Evolutionary conservation across 208 protist species (phyloP).

Genomic region (Acanthamoeba healyi): DNA sequence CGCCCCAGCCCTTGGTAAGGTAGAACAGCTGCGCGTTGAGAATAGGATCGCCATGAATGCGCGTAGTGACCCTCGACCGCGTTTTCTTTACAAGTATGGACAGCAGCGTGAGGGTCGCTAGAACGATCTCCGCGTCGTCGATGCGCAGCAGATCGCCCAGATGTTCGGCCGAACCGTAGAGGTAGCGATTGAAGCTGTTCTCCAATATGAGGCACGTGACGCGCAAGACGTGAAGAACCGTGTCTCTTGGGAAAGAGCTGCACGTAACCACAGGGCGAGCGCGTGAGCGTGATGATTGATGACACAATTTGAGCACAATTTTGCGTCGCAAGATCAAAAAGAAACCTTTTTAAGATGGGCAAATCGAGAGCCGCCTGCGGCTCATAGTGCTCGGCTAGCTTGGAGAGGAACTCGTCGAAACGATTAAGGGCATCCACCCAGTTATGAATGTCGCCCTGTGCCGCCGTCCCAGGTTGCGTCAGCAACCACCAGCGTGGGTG

Average conservation of each 20-base stretch:
- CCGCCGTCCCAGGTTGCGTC: neutral
- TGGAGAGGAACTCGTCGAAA: constrained; percentile 41
- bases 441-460: constrained; percentile 68
- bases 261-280: neutral
- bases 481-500: neutral
- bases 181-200: constrained; percentile 68
- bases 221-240: constrained; percentile 23
- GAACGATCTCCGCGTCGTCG: constrained; percentile 39
- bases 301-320: too few relatives aligned
- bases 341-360: constrained; percentile 60
- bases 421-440: constrained; percentile 51
- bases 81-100: constrained; percentile 65
- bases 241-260: constrained; percentile 68
- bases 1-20: constrained; percentile 71
- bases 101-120: constrained; percentile 31
- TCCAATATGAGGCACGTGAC: constrained; percentile 51
- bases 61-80: constrained; percentile 54
- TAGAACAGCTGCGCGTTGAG: constrained; percentile 66
- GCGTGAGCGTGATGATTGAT: neutral
- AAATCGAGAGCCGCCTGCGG: constrained; percentile 12
- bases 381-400: constrained; percentile 41
- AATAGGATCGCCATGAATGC: constrained; percentile 46
- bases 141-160: constrained; percentile 48
- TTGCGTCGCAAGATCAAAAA: too few relatives aligned
- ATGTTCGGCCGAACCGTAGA: constrained; percentile 63